Percentiles rank a stretch among this genome's conserved stretches.
These are phyloP conservation scores for Ambrosia trifida DNA, from an alignment of 129 eudicot genomes.

Conservation along the genomic window DNA sequence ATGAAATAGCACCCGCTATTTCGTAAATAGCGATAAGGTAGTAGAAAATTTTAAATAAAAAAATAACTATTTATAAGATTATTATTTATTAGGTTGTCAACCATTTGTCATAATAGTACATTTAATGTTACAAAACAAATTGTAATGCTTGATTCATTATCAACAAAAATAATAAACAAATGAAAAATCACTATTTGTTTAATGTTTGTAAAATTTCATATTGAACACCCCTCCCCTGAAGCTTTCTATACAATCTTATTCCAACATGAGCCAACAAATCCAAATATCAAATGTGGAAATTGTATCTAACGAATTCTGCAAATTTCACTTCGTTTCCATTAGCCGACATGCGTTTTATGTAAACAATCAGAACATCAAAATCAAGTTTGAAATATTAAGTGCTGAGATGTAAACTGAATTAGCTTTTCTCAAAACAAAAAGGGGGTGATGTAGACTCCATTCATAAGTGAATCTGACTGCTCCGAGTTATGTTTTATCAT, in stretches of 20 bases:
- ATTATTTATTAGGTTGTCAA: neutral
- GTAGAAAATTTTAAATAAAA: too few species aligned
- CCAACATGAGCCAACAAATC: neutral
- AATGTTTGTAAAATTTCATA: neutral
- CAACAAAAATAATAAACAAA: neutral
- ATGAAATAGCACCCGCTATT: too few species aligned
- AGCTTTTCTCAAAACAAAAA: neutral
- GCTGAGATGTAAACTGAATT: conserved; percentile 4
- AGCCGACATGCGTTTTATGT: neutral
- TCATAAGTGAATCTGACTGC: neutral
- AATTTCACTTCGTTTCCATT: neutral
- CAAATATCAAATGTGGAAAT: neutral
- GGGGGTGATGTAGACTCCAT: neutral
- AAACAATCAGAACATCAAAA: neutral
- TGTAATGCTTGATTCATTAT: neutral
- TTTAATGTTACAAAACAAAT: neutral
- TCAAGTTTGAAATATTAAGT: neutral
- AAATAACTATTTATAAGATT: too few species aligned
- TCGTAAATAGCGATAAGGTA: too few species aligned
- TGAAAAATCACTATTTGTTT: neutral
- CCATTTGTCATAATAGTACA: neutral
- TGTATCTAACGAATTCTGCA: neutral
- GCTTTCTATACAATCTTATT: conserved; percentile 1
- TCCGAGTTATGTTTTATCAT: neutral
- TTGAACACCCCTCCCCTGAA: neutral